Percentiles rank a stretch among this genome's conserved stretches.
Conservation (phyloP, 768 basidiomycete species). For the Russula ochroleuca region DNA sequence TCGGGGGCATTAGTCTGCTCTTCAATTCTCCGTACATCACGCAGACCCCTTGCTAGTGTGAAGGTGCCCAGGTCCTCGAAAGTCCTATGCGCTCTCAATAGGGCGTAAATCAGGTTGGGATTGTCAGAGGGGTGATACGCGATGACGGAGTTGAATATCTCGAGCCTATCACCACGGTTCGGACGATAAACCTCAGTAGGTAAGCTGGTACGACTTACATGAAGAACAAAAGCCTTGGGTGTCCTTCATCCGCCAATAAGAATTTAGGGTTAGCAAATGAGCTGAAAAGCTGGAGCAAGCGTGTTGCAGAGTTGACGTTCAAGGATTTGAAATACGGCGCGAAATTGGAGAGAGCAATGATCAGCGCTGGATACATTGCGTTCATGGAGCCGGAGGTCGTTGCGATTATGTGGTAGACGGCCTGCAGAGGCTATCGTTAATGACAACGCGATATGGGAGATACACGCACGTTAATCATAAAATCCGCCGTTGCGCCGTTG, state of each 20-base stretch:
- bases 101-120: slow-evolving; percentile 81
- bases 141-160: slow-evolving; percentile 85
- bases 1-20: slow-evolving; percentile 47
- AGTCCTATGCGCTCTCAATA: slow-evolving; percentile 74
- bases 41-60: slow-evolving; percentile 77
- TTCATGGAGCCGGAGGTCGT: slow-evolving; percentile 79
- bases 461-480: slow-evolving; percentile 73
- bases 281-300: slow-evolving; percentile 82
- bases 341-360: slow-evolving; percentile 84
- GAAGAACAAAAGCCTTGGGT: slow-evolving; percentile 89
- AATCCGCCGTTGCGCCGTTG: slow-evolving; percentile 74
- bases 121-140: slow-evolving; percentile 76
- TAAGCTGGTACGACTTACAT: slow-evolving; percentile 49
- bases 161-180: slow-evolving; percentile 52
- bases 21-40: slow-evolving; percentile 79
- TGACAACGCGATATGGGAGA: not conserved
- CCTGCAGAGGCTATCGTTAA: slow-evolving; percentile 36
- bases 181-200: not conserved
- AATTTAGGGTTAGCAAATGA: slow-evolving; percentile 90
- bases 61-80: slow-evolving; percentile 93
- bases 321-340: slow-evolving; percentile 84
- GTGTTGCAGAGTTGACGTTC: slow-evolving; percentile 73
- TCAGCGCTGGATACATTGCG: slow-evolving; percentile 86
- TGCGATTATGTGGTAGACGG: slow-evolving; percentile 85
- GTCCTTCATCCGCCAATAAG: slow-evolving; percentile 89